Conservation (phyloP, 768 basidiomycete species). For the Lactarius sp. region DNA sequence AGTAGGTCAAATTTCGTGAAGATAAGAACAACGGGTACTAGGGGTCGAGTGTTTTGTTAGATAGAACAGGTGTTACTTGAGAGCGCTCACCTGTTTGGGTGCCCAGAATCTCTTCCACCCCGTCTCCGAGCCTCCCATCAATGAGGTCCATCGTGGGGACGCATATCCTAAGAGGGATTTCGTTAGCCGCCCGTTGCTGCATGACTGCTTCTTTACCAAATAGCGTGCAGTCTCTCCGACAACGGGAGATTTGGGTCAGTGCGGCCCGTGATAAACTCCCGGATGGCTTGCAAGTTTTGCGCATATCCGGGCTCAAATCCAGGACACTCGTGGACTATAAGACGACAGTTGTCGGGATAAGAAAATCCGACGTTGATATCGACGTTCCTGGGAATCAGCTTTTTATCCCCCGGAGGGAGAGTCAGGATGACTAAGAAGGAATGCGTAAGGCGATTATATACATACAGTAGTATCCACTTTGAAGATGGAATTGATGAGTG, state of each 20-base stretch:
- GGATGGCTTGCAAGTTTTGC: background rate
- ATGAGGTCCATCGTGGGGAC: background rate
- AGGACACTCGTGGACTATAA: conserved; percentile 6
- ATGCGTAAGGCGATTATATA: background rate
- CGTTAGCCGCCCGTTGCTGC: background rate
- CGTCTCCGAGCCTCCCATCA: background rate
- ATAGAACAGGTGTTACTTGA: background rate
- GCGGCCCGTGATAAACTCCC: background rate
- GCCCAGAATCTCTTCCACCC: background rate
- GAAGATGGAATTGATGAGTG: background rate
- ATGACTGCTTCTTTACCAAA: conserved; percentile 2
- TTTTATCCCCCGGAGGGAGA: background rate
- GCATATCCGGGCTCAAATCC: background rate
- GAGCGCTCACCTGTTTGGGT: background rate
- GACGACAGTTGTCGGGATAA: background rate
- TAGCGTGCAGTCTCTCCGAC: conserved; percentile 5
- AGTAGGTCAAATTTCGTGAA: conserved; percentile 12
- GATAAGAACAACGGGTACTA: conserved; percentile 8
- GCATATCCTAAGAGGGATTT: conserved; percentile 1
- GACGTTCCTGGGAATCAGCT: background rate
- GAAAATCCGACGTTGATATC: background rate
- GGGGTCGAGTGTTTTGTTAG: background rate
- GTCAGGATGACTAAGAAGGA: background rate
- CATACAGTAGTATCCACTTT: background rate
- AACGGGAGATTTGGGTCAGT: background rate